phyloP scores from a whole-genome alignment of 768 basidiomycete genomes.

The Panaeolus cyanescens region DNA sequence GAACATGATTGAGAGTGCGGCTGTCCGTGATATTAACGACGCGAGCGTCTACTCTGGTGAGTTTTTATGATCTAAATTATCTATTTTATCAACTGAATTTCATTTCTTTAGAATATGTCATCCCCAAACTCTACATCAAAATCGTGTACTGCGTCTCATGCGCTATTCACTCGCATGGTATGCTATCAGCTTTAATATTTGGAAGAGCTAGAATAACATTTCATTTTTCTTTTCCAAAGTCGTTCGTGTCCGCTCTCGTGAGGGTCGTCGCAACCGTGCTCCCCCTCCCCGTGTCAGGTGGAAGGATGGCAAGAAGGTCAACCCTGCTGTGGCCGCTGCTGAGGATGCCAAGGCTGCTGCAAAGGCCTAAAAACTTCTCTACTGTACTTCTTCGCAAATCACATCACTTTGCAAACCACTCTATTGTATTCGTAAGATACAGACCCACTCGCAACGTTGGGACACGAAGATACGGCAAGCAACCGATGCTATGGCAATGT shows the following conservation, averaged over 20 bases:
- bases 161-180: constrained; percentile 98
- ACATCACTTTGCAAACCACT: constrained; percentile 1
- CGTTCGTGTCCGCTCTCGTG: constrained; percentile 95
- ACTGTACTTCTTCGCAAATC: constrained; percentile 1
- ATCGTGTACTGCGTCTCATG: constrained; percentile 98
- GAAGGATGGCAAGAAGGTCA: constrained; percentile 96
- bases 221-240: constrained; percentile 48
- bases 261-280: constrained; percentile 95
- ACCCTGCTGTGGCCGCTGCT: constrained; percentile 92
- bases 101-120: constrained; percentile 74
- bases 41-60: constrained; percentile 90
- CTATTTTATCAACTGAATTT: constrained; percentile 4
- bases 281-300: constrained; percentile 95
- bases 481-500: not conserved
- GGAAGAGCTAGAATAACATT: not conserved
- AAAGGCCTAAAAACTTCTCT: constrained; percentile 45
- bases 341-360: constrained; percentile 78
- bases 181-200: constrained; percentile 23
- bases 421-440: not conserved
- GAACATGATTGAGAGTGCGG: constrained; percentile 99
- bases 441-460: not conserved
- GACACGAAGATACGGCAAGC: not conserved
- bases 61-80: constrained; percentile 23
- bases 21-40: constrained; percentile 96
- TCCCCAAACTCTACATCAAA: constrained; percentile 98